These are phyloP conservation scores for Botrytis hyacinthi DNA, from an alignment of 2,329 filamentous ascomycete genomes.

Conservation along the genomic window DNA sequence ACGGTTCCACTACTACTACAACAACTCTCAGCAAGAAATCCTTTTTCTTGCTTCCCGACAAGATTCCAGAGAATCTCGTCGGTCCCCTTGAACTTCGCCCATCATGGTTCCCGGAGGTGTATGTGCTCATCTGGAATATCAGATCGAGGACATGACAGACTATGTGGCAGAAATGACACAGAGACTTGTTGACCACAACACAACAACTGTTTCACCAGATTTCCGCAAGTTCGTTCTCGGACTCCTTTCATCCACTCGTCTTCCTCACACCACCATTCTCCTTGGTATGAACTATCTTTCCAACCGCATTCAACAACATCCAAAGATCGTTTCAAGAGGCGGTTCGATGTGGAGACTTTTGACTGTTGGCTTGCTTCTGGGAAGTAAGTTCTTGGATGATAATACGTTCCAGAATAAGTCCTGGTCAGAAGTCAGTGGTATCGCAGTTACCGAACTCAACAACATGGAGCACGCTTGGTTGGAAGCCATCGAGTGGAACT, in stretches of 20 bases:
- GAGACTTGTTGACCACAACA: constrained; percentile 61
- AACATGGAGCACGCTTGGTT: constrained; percentile 68
- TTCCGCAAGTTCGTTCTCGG: constrained; percentile 74
- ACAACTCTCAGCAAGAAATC: constrained; percentile 29
- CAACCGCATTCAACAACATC: constrained; percentile 58
- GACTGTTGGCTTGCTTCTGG: constrained; percentile 65
- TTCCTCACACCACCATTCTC: constrained; percentile 70
- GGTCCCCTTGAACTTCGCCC: constrained; percentile 30
- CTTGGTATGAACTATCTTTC: constrained; percentile 69
- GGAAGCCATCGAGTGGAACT: constrained; percentile 62
- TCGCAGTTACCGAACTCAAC: constrained; percentile 66
- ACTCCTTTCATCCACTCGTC: constrained; percentile 67
- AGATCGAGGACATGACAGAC: constrained; percentile 75
- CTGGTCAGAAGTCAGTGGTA: constrained; percentile 74
- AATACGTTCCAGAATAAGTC: constrained; percentile 78
- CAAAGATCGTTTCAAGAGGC: constrained; percentile 44
- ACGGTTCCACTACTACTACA: neutral
- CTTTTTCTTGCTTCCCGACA: constrained; percentile 36
- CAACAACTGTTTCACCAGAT: constrained; percentile 56
- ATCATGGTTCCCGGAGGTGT: constrained; percentile 56
- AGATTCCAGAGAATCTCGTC: constrained; percentile 37
- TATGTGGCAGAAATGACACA: constrained; percentile 73
- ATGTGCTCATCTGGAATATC: constrained; percentile 71
- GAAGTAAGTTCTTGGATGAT: constrained; percentile 75
- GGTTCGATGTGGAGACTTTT: constrained; percentile 67